A percentile compares a stretch with the other conserved stretches of the same genome.
Evolutionary conservation across 768 basidiomycete species (phyloP).

Genomic region (Erythrobasidium yunnanense): DNA sequence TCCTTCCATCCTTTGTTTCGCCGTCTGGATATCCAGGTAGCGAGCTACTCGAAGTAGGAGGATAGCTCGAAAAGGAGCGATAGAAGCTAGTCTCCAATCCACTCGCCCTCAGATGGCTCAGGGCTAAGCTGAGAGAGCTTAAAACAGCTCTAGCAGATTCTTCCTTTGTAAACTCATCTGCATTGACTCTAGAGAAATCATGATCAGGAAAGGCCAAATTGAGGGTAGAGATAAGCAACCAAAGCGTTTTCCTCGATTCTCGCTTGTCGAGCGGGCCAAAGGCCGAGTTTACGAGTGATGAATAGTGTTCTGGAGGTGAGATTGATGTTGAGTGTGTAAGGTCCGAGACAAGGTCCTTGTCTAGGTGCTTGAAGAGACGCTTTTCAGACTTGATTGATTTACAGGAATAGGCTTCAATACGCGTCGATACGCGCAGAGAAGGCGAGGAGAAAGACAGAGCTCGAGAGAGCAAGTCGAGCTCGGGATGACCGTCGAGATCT

Average conservation of each 20-base stretch:
- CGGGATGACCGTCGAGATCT: slow-evolving; percentile 34
- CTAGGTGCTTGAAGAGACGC: slow-evolving; percentile 85
- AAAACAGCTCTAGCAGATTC: slow-evolving; percentile 55
- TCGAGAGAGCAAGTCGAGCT: slow-evolving; percentile 37
- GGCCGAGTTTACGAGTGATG: slow-evolving; percentile 64
- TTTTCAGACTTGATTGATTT: slow-evolving; percentile 96
- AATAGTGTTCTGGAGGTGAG: slow-evolving; percentile 62
- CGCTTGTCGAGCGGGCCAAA: slow-evolving; percentile 85
- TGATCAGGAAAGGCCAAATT: slow-evolving; percentile 97
- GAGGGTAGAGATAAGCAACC: slow-evolving; percentile 88
- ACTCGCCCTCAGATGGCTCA: slow-evolving; percentile 59
- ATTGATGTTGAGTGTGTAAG: slow-evolving; percentile 51
- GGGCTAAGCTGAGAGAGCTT: slow-evolving; percentile 68
- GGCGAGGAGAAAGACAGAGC: slow-evolving; percentile 34
- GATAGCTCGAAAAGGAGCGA: slow-evolving; percentile 53
- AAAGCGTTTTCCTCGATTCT: slow-evolving; percentile 75
- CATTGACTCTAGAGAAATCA: slow-evolving; percentile 85
- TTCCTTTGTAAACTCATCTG: slow-evolving; percentile 79
- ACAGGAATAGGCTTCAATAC: slow-evolving; percentile 72
- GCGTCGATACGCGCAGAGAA: slow-evolving; percentile 17
- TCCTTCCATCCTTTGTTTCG: background rate
- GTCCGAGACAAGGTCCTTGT: slow-evolving; percentile 67
- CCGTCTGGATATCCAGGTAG: background rate
- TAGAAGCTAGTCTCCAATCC: slow-evolving; percentile 12
- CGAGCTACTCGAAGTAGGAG: background rate